Evolutionary conservation across 352 stramenopile genomes (phyloP), one percentile per base, ranked within the genome.

Genomic region (Phytophthora pisi): DNA sequence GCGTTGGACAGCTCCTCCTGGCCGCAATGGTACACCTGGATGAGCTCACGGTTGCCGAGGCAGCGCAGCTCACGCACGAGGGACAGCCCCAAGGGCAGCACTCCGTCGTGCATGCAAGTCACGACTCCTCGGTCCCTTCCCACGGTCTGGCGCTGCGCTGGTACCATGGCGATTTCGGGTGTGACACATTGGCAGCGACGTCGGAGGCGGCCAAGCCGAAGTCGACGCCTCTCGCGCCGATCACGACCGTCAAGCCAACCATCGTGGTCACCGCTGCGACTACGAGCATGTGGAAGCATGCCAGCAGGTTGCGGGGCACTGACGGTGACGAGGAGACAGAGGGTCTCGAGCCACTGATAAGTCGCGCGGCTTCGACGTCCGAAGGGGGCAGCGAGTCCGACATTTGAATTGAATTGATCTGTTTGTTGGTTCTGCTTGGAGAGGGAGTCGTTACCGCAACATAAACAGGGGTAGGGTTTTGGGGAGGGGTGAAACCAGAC

Each of bases 1-100:
- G 51, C 31, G 20, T 74, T 59, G 5, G 75, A 79, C 23, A 83
- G 62, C 38, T 83, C 75, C 13, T 73, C 24, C 23, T 70, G 50
- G 1, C 78, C 57, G 50, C 75, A 83, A 59, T 81, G 66, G n/a
- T 75, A 79, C 9, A 83, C 72, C 38, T 81, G 72, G 45, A 83
- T 66, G 10, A 77, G 58, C 34, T 79, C 72, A 0, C 31, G 47
- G 31, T 83, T 83, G 16, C 70, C 73, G 9, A 81, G 53, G 42
- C 66, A 77, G 9, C 77, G 70, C 5, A 84, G 70, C 43, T 84
- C 73, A 5, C 65, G 68, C n/a, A 83, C 68, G 15, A 83, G 62
- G 15, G 75, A 83, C 30, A 75, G 30, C 0, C 75, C 75, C 61
- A 83, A 65, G n/a, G 72, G 49, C 0, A 79, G 51, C 16, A 74